A percentile compares a stretch with the other conserved stretches of the same genome.
phyloP scores from a whole-genome alignment of 2,329 filamentous ascomycete species.

The Calonectria hawksworthii region DNA sequence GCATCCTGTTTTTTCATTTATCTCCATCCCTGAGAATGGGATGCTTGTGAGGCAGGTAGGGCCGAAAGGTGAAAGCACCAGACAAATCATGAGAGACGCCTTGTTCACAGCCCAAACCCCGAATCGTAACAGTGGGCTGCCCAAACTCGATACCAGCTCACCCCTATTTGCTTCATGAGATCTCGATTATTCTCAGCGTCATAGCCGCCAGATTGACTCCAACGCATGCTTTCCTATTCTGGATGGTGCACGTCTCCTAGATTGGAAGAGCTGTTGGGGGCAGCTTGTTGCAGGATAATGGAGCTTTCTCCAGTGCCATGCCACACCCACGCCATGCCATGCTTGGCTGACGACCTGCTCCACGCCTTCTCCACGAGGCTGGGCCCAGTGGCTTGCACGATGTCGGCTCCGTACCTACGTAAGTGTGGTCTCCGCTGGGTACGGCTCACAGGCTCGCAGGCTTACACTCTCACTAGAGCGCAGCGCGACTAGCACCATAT shows the following conservation, averaged over 20 bases:
- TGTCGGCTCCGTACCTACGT: slow-evolving; percentile 44
- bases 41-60: slow-evolving; percentile 15
- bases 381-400: slow-evolving; percentile 31
- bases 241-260: neutral
- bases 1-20: slow-evolving; percentile 5
- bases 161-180: slow-evolving; percentile 16
- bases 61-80: slow-evolving; percentile 23
- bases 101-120: slow-evolving; percentile 6
- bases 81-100: slow-evolving; percentile 23
- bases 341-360: slow-evolving; percentile 19
- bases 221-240: neutral
- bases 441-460: slow-evolving; percentile 6
- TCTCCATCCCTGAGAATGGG: slow-evolving; percentile 25
- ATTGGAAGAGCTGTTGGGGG: slow-evolving; percentile 6
- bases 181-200: neutral
- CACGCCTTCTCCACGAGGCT: slow-evolving; percentile 38
- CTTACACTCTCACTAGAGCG: slow-evolving; percentile 15
- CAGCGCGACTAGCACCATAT: slow-evolving; percentile 15
- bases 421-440: slow-evolving; percentile 26
- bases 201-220: slow-evolving; percentile 4
- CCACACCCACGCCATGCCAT: slow-evolving; percentile 15
- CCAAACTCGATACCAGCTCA: neutral
- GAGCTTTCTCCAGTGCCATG: slow-evolving; percentile 13
- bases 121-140: slow-evolving; percentile 13
- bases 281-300: slow-evolving; percentile 8